Base-by-base conservation (phyloP, 768 basidiomycete genomes). In the Neoboletus magnificus region DNA sequence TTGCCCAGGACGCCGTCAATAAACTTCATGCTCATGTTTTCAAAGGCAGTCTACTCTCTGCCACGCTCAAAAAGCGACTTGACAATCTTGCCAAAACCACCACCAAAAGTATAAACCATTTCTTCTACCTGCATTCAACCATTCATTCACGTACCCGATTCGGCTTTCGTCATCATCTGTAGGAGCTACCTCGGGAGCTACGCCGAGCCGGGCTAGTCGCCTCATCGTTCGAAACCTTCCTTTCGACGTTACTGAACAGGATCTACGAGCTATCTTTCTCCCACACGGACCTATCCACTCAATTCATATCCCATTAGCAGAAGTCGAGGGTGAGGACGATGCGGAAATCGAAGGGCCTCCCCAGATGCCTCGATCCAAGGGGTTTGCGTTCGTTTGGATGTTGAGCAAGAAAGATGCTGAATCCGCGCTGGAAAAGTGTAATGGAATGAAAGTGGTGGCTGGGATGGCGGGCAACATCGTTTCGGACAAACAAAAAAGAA, bases 301-400 rank as follows among this genome's bases (percentile, higher is more conserved):
- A 1, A 83, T 98, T 59, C 82, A 87, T 56, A 85, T 96, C 18
- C 95, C 93, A 0, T 71, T 74, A 22, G 72, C 73, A 18, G 70
- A 74, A 42, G 61, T 61, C 59, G 52, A 70, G 45, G 62, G 67
- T 1, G 68, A 69, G 3, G 74, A 69, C 5, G 70, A 69, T 7
- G 66, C 65, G n/a, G 70, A 67, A 29, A 36, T 25, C 8, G 40
- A 32, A 29, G 25, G 4, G 15, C 6, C n/a, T 2, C 16, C 55
- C 39, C 72, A 71, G 44, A 41, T 62, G 13, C 12, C 55, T 23
- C 76, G 81, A 30, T 76, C 81, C 41, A 86, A 87, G 62, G 93
- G 95, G 0, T 98, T 96, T 62, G 96, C 93, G 0, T 98, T 98
- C 64, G 86, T 98, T 11, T 96, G 93, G 92, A 93, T 92, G 83